Percentiles rank a stretch among this genome's conserved stretches.
Conservation (phyloP, 2,329 filamentous ascomycete genomes). For the Trichoderma koningii region DNA sequence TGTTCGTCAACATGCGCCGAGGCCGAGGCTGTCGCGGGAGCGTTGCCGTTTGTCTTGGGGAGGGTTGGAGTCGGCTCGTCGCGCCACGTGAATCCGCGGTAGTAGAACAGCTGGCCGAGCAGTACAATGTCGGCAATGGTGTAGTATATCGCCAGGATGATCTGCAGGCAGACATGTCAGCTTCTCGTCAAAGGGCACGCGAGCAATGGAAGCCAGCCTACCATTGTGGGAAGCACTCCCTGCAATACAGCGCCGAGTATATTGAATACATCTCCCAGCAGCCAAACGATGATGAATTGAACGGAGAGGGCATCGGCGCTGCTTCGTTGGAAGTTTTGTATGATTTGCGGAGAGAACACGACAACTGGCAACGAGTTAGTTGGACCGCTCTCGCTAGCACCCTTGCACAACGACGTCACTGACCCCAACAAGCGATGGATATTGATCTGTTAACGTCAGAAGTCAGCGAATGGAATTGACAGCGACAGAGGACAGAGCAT, state of each 20-base stretch:
- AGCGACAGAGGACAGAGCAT: constrained; percentile 36
- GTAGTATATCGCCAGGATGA: constrained; percentile 92
- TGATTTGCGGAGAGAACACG: constrained; percentile 95
- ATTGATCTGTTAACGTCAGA: constrained; percentile 65
- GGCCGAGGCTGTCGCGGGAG: background rate
- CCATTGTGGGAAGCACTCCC: constrained; percentile 91
- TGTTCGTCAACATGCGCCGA: constrained; percentile 49
- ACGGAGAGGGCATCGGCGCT: constrained; percentile 88
- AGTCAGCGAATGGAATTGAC: background rate
- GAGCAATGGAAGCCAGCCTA: constrained; percentile 37
- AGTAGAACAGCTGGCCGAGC: constrained; percentile 90
- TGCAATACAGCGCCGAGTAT: constrained; percentile 90
- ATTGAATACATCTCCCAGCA: constrained; percentile 93
- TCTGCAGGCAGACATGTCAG: constrained; percentile 45
- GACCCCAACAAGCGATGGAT: constrained; percentile 88
- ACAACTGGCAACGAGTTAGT: constrained; percentile 58
- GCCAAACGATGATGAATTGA: constrained; percentile 91
- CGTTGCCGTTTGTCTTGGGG: constrained; percentile 45
- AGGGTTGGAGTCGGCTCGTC: constrained; percentile 52
- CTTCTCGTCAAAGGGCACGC: constrained; percentile 2
- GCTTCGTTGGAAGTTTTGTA: constrained; percentile 85
- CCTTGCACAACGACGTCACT: constrained; percentile 27
- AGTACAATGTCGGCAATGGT: constrained; percentile 89
- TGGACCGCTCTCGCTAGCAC: background rate
- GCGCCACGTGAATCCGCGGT: constrained; percentile 75